Conservation (phyloP, 768 basidiomycete genomes). For the Rickenella mellea region DNA sequence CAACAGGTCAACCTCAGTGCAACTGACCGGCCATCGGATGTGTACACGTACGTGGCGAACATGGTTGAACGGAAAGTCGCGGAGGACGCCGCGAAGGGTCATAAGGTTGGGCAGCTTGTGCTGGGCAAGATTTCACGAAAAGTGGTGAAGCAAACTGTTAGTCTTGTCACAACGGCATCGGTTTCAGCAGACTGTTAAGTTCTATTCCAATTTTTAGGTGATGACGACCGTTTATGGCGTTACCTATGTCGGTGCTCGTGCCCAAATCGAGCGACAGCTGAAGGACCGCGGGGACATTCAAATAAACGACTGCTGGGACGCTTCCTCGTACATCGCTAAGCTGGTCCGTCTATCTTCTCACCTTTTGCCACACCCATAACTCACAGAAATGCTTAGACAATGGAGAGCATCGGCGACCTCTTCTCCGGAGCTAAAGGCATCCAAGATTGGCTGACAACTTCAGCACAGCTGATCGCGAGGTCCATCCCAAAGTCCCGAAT, state of each 20-base stretch:
- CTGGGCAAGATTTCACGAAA: conserved; percentile 79
- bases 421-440: conserved; percentile 90
- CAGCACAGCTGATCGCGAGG: conserved; percentile 78
- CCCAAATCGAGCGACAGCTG: conserved; percentile 89
- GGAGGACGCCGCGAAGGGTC: conserved; percentile 43
- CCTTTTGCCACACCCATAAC: conserved; percentile 1
- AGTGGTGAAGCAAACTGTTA: conserved; percentile 93
- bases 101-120: conserved; percentile 49
- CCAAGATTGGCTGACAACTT: conserved; percentile 82
- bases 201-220: conserved; percentile 35
- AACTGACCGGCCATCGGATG: conserved; percentile 83
- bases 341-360: conserved; percentile 31
- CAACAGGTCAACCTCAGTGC: conserved; percentile 85
- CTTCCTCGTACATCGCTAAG: conserved; percentile 74
- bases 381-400: conserved; percentile 31
- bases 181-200: not conserved
- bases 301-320: conserved; percentile 61
- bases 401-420: conserved; percentile 80
- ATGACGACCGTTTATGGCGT: conserved; percentile 99
- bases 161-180: conserved; percentile 14
- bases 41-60: conserved; percentile 84
- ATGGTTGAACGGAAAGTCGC: conserved; percentile 69
- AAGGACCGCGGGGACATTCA: conserved; percentile 65
- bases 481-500: conserved; percentile 71
- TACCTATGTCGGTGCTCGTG: conserved; percentile 88